phyloP scores from a whole-genome alignment of 257 asterid genomes.

The Ajuga chamaepitys region DNA sequence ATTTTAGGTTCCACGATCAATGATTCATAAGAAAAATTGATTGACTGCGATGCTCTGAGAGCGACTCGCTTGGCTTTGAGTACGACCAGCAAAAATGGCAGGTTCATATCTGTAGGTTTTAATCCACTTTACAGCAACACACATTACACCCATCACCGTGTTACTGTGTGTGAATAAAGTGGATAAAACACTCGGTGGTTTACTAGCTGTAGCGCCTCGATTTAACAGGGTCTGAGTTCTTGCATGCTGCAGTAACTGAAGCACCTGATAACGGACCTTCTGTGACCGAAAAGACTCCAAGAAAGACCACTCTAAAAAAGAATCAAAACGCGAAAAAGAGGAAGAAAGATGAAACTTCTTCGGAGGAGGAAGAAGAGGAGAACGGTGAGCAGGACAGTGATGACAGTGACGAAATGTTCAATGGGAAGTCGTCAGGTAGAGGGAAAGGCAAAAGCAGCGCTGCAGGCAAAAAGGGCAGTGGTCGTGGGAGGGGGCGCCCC shows the following conservation, averaged over 20 bases:
- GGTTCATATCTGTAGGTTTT: neutral
- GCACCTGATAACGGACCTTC: constrained; percentile 26
- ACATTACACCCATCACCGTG: too few species aligned
- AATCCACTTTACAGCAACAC: too few species aligned
- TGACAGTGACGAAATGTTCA: constrained; percentile 39
- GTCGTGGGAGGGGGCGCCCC: constrained; percentile 63
- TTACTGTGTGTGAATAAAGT: too few species aligned
- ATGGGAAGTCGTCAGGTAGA: constrained; percentile 38
- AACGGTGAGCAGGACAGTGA: constrained; percentile 35
- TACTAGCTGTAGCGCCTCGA: too few species aligned
- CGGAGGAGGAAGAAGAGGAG: constrained; percentile 57
- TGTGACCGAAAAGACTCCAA: constrained; percentile 29
- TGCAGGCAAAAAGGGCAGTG: constrained; percentile 35
- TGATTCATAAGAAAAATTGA: neutral
- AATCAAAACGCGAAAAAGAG: constrained; percentile 52
- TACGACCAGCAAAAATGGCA: neutral
- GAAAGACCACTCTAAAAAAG: constrained; percentile 30
- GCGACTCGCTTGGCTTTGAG: neutral
- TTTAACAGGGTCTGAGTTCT: neutral
- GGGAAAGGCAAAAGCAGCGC: constrained; percentile 49
- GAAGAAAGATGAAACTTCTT: constrained; percentile 48
- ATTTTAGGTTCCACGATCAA: neutral
- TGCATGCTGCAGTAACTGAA: constrained; percentile 34
- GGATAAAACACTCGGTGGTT: too few species aligned
- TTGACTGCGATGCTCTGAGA: neutral